phyloP scores from a whole-genome alignment of 805 yeast species.

The Debaryomyces prosopidis region DNA sequence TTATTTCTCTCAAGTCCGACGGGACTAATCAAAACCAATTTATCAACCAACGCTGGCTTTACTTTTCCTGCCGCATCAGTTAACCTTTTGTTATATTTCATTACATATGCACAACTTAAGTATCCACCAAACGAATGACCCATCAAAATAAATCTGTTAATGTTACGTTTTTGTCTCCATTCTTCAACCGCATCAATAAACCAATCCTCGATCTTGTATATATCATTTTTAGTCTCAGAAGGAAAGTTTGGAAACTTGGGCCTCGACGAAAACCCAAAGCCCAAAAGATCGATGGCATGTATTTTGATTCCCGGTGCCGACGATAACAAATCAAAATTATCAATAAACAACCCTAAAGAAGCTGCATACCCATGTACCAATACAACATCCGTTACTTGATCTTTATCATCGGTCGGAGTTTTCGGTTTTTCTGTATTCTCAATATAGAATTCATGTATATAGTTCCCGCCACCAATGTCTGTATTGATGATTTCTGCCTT shows the following conservation, averaged over 20 bases:
- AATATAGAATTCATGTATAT: constrained; percentile 76
- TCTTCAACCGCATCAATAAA: constrained; percentile 43
- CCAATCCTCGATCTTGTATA: constrained; percentile 42
- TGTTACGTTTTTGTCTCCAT: constrained; percentile 40
- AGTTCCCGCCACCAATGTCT: constrained; percentile 52
- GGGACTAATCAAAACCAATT: constrained; percentile 42
- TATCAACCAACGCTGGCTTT: constrained; percentile 27
- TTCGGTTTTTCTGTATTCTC: constrained; percentile 30
- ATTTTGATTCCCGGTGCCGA: constrained; percentile 54
- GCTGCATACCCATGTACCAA: constrained; percentile 94
- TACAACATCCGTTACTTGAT: constrained; percentile 50
- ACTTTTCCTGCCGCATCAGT: constrained; percentile 17
- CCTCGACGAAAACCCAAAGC: constrained; percentile 69
- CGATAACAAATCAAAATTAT: constrained; percentile 56
- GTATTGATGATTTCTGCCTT: constrained; percentile 52
- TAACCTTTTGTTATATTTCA: constrained; percentile 36
- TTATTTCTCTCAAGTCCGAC: constrained; percentile 43
- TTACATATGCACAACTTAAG: constrained; percentile 41
- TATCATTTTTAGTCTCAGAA: constrained; percentile 31
- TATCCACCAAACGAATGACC: constrained; percentile 51
- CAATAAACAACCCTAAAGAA: constrained; percentile 76
- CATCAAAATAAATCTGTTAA: constrained; percentile 34
- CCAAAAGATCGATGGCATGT: constrained; percentile 71
- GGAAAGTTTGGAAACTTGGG: constrained; percentile 43
- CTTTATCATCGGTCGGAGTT: background rate